phyloP scores from a whole-genome alignment of 2,329 filamentous ascomycete species.

The Leptographium galeiforme region DNA sequence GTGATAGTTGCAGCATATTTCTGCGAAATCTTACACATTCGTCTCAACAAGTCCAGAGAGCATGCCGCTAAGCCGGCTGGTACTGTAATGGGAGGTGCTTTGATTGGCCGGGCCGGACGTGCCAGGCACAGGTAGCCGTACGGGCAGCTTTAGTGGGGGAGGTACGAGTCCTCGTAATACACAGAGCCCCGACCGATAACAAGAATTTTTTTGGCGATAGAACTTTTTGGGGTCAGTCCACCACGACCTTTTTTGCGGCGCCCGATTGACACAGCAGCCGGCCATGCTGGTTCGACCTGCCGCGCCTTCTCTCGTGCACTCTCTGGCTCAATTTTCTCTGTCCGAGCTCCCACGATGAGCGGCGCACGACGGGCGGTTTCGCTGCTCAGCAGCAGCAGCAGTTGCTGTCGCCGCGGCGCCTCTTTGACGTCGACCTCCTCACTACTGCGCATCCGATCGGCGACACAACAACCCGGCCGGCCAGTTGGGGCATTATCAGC shows the following conservation, averaged over 20 bases:
- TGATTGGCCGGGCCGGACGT: neutral
- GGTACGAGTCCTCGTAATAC: neutral
- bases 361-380: conserved; percentile 6
- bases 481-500: neutral
- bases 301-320: neutral
- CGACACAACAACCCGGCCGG: neutral
- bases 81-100: neutral
- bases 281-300: conserved; percentile 2
- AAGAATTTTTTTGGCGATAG: neutral
- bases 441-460: neutral
- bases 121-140: neutral
- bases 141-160: neutral
- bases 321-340: neutral
- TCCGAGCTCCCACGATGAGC: conserved; percentile 2
- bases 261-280: conserved; percentile 13
- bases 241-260: neutral
- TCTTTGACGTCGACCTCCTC: neutral
- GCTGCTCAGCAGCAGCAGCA: conserved; percentile 4
- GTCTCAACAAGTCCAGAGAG: neutral
- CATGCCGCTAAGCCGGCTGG: no score
- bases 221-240: neutral
- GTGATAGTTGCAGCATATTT: neutral
- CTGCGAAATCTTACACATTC: neutral
- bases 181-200: neutral
- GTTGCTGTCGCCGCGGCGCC: neutral